A percentile compares a stretch with the other conserved stretches of the same genome.
Evolutionary conservation across 2,329 filamentous ascomycete species (phyloP).

Genomic region (Metarhizium guizhouense): DNA sequence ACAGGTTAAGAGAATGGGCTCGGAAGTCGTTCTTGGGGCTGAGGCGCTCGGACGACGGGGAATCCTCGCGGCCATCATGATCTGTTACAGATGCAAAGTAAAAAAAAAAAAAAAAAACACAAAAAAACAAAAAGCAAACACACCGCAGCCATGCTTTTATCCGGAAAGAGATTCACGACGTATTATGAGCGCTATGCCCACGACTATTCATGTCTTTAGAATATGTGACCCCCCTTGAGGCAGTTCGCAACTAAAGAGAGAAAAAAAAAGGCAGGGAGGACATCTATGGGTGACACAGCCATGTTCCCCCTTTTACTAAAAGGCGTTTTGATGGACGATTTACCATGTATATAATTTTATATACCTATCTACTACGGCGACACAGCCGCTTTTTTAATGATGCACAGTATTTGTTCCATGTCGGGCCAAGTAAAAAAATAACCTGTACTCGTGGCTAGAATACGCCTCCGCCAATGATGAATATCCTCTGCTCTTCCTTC

Average conservation of each 20-base stretch:
- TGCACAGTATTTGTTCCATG: neutral
- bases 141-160: neutral
- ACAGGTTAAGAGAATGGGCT: conserved; percentile 24
- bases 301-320: neutral
- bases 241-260: too few relatives aligned
- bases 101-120: neutral
- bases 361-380: neutral
- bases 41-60: conserved; percentile 8
- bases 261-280: neutral
- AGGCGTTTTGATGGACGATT: neutral
- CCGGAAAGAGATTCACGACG: neutral
- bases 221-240: neutral
- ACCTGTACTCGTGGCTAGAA: conserved; percentile 31
- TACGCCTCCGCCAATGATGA: conserved; percentile 96
- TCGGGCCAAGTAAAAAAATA: neutral
- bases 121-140: neutral
- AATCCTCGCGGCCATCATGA: neutral
- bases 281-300: neutral
- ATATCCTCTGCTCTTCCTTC: conserved; percentile 84
- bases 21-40: conserved; percentile 20
- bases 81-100: neutral
- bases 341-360: neutral
- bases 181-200: neutral
- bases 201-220: neutral
- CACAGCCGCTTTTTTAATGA: neutral